Evolutionary conservation across 129 eudicot species (phyloP).

Genomic region (Escallonia herrerae): DNA sequence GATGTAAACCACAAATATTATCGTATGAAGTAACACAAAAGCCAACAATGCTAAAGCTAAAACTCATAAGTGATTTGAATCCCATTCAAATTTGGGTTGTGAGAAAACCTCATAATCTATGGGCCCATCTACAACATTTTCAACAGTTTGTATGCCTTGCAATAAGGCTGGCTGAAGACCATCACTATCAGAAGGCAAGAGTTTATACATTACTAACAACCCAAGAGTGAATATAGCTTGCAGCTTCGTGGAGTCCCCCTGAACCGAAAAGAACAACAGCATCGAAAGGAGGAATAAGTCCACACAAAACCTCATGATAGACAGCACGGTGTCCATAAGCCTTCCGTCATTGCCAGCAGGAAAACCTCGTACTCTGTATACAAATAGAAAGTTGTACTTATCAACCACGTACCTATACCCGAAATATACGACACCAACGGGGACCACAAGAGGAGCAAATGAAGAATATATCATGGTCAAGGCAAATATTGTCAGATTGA

Average conservation of each 20-base stretch:
- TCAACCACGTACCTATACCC: conserved; percentile 94
- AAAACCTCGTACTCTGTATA: conserved; percentile 93
- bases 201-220: conserved; percentile 62
- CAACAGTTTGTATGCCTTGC: conserved; percentile 83
- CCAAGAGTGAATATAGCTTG: conserved; percentile 94
- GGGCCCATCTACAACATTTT: conserved; percentile 71
- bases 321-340: conserved; percentile 84
- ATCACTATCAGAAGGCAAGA: conserved; percentile 73
- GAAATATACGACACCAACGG: conserved; percentile 86
- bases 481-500: conserved; percentile 90
- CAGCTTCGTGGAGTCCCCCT: conserved; percentile 83
- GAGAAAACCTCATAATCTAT: conserved; percentile 85
- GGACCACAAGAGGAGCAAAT: conserved; percentile 91
- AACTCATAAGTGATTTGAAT: conserved; percentile 54
- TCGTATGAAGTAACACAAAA: neutral
- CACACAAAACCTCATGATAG: conserved; percentile 82
- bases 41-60: neutral
- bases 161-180: conserved; percentile 61
- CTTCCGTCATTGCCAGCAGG: conserved; percentile 99
- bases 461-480: conserved; percentile 84
- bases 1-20: neutral
- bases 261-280: conserved; percentile 84
- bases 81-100: conserved; percentile 97
- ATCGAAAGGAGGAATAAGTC: conserved; percentile 79
- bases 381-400: conserved; percentile 91